These are phyloP conservation scores for Podaxis pistillaris DNA, from an alignment of 768 basidiomycete genomes.

Conservation along the genomic window DNA sequence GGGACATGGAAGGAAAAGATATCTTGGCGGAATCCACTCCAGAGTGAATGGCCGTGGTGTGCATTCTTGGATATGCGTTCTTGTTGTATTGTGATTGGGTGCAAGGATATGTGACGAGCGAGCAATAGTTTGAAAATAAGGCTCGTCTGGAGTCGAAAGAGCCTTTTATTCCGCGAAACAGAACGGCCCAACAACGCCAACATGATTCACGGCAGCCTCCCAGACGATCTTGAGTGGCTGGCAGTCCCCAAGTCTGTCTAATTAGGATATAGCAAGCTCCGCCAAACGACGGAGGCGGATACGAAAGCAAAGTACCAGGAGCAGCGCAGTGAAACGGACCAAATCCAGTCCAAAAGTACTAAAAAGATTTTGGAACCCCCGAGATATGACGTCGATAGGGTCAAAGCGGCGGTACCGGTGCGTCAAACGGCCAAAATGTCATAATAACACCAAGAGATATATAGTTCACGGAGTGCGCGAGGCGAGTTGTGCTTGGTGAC, in stretches of 20 bases:
- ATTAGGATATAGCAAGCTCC: no score
- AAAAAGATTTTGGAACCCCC: no score
- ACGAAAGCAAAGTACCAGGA: no score
- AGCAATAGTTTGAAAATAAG: background rate
- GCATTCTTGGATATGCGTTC: background rate
- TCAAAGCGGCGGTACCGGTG: no score
- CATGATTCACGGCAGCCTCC: background rate
- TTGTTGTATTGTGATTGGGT: background rate
- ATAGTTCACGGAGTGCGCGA: no score
- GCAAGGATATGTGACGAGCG: background rate
- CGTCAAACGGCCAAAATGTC: no score
- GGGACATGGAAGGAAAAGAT: background rate
- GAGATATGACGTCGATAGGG: no score
- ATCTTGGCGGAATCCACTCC: conserved; percentile 3
- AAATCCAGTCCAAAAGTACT: no score
- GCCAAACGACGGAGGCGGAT: no score
- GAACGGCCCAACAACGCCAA: background rate
- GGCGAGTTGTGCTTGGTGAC: no score
- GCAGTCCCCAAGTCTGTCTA: background rate
- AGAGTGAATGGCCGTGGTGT: background rate
- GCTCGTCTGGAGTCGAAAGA: background rate
- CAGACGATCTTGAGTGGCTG: background rate
- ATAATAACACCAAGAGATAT: no score
- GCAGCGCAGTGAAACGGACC: no score
- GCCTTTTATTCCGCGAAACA: background rate